Conservation (phyloP, 2,329 filamentous ascomycete genomes). For the Coniochaeta hoffmannii region DNA sequence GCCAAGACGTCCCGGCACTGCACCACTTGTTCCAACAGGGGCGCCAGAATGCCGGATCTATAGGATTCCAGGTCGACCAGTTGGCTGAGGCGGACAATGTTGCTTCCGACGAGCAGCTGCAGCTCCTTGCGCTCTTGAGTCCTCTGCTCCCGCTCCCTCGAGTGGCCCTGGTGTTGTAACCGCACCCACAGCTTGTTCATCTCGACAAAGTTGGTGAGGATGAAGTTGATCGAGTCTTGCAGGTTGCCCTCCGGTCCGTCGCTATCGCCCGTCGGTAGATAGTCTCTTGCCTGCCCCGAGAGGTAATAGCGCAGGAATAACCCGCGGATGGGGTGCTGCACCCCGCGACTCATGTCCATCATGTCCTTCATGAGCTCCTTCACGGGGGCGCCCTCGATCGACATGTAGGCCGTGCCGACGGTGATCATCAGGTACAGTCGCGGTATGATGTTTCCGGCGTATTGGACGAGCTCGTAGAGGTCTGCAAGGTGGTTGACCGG, state of each 20-base stretch:
- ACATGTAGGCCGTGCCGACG: conserved; percentile 98
- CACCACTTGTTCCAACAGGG: conserved; percentile 91
- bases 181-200: conserved; percentile 99
- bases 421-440: conserved; percentile 98
- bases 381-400: conserved; percentile 93
- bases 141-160: conserved; percentile 84
- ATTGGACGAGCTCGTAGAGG: conserved; percentile 94
- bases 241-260: conserved; percentile 94
- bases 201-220: conserved; percentile 97
- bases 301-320: conserved; percentile 95
- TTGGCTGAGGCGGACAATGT: conserved; percentile 90
- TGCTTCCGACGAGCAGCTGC: conserved; percentile 91
- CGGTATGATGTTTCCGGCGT: conserved; percentile 96
- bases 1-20: conserved; percentile 95
- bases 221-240: conserved; percentile 96
- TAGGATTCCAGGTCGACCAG: conserved; percentile 92
- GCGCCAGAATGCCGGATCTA: conserved; percentile 81
- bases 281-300: conserved; percentile 87
- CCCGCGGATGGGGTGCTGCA: conserved; percentile 93
- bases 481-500: conserved; percentile 97
- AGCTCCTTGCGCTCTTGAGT: conserved; percentile 93
- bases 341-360: conserved; percentile 99
- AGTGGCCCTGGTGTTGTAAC: conserved; percentile 94
- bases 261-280: conserved; percentile 70
- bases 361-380: conserved; percentile 99